Evolutionary conservation across 169 alveolate genomes (phyloP).

Genomic region (Perkinsus marinus): DNA sequence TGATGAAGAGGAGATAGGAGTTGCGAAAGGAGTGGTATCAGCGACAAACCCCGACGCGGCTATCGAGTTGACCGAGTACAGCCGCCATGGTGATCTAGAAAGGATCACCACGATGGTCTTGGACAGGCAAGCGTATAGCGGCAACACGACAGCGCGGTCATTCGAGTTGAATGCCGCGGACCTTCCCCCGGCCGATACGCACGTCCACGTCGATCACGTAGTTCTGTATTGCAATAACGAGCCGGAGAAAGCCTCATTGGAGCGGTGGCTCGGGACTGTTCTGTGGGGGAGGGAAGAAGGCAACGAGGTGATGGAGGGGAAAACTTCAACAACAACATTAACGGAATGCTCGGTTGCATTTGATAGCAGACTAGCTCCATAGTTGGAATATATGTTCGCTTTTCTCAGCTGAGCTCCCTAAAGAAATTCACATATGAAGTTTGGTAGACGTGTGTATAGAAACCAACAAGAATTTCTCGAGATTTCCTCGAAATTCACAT

Average conservation of each 20-base stretch:
- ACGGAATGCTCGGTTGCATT: too few relatives aligned
- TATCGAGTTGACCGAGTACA: neutral
- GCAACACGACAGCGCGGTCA: neutral
- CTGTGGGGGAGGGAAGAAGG: neutral
- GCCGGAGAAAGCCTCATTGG: neutral
- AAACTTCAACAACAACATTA: too few relatives aligned
- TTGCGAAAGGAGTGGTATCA: neutral
- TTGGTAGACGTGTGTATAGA: too few relatives aligned
- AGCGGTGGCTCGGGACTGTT: neutral
- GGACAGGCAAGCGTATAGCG: neutral
- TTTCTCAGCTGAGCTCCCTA: too few relatives aligned
- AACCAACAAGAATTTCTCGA: too few relatives aligned
- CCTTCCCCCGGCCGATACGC: neutral
- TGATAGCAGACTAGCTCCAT: too few relatives aligned
- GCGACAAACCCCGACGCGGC: neutral
- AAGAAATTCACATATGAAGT: too few relatives aligned
- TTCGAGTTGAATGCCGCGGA: neutral
- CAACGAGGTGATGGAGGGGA: neutral
- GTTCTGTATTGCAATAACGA: neutral
- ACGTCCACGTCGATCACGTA: neutral
- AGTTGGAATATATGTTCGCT: too few relatives aligned
- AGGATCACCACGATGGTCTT: neutral
- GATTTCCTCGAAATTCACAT: too few relatives aligned
- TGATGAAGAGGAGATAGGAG: neutral
- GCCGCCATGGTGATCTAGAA: neutral